Evolutionary conservation across 192 early-diverging fungal genomes (phyloP).

Genomic region (Geranomyces variabilis): DNA sequence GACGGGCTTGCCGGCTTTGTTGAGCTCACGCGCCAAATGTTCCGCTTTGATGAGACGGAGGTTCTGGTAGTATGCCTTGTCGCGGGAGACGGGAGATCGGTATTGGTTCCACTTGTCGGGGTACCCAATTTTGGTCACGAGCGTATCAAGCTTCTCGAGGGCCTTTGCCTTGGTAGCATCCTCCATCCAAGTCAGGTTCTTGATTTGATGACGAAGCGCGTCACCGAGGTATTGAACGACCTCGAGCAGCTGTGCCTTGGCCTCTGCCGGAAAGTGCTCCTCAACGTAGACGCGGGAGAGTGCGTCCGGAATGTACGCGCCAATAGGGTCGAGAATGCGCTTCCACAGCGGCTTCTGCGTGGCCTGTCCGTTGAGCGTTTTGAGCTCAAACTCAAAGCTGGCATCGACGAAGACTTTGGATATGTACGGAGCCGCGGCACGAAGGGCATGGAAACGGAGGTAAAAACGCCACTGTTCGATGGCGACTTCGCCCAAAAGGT

Average conservation of each 20-base stretch:
- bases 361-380: background rate
- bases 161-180: slow-evolving; percentile 53
- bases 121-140: slow-evolving; percentile 67
- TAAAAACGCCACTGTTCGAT: background rate
- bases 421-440: background rate
- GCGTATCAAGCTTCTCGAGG: slow-evolving; percentile 59
- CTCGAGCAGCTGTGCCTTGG: slow-evolving; percentile 3
- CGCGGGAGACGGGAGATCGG: slow-evolving; percentile 54
- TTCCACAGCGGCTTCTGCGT: background rate
- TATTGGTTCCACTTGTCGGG: slow-evolving; percentile 56
- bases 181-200: slow-evolving; percentile 63
- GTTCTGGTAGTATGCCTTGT: slow-evolving; percentile 64
- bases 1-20: slow-evolving; percentile 1
- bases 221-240: slow-evolving; percentile 46
- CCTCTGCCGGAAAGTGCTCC: background rate
- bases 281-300: background rate
- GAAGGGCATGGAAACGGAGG: background rate
- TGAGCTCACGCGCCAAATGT: background rate
- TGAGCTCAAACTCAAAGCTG: slow-evolving; percentile 1
- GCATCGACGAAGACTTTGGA: background rate
- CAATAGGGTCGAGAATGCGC: background rate
- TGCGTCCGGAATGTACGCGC: background rate
- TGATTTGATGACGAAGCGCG: slow-evolving; percentile 45
- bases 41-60: slow-evolving; percentile 13
- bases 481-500: background rate